phyloP scores from a whole-genome alignment of 192 early-diverging fungal species.

The Thoreauomyces humboldtii region DNA sequence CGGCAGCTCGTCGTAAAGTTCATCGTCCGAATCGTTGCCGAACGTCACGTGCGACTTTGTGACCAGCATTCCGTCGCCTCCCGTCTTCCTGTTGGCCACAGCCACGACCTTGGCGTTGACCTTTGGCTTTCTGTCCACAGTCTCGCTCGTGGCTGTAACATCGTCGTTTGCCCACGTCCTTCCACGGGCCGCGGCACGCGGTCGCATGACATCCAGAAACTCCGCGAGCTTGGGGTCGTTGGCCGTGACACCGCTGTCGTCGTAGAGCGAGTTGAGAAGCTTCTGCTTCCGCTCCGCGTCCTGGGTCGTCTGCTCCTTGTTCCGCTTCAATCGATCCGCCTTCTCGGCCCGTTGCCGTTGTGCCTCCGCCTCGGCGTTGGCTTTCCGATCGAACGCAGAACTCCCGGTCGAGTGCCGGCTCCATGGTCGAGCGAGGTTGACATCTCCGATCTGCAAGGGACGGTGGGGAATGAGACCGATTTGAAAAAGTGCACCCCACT shows the following conservation, averaged over 20 bases:
- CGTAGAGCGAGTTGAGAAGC: conserved; percentile 42
- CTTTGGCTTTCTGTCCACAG: conserved; percentile 30
- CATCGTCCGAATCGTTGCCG: conserved; percentile 72
- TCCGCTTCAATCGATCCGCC: conserved; percentile 13
- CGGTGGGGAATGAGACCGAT: too few species aligned
- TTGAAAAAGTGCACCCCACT: too few species aligned
- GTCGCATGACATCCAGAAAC: conserved; percentile 82
- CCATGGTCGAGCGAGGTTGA: conserved; percentile 84
- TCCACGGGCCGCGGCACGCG: conserved; percentile 59
- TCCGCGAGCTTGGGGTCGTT: conserved; percentile 85
- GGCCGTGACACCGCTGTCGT: conserved; percentile 40
- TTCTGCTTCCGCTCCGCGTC: conserved; percentile 53
- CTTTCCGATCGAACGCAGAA: conserved; percentile 63
- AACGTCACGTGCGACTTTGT: conserved; percentile 61
- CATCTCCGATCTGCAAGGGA: conserved; percentile 83
- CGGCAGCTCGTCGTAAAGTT: conserved; percentile 71
- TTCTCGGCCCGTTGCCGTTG: conserved; percentile 33
- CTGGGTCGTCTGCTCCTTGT: conserved; percentile 22
- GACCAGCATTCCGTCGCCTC: conserved; percentile 58
- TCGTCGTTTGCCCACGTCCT: conserved; percentile 95
- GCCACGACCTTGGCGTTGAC: conserved; percentile 44
- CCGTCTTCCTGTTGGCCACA: conserved; percentile 57
- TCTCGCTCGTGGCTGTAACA: conserved; percentile 11
- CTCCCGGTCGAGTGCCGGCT: conserved; percentile 82
- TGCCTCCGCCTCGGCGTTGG: conserved; percentile 29